These are phyloP conservation scores for Dendrobium catenatum DNA, from an alignment of 106 monocot genomes.

Conservation along the genomic window DNA sequence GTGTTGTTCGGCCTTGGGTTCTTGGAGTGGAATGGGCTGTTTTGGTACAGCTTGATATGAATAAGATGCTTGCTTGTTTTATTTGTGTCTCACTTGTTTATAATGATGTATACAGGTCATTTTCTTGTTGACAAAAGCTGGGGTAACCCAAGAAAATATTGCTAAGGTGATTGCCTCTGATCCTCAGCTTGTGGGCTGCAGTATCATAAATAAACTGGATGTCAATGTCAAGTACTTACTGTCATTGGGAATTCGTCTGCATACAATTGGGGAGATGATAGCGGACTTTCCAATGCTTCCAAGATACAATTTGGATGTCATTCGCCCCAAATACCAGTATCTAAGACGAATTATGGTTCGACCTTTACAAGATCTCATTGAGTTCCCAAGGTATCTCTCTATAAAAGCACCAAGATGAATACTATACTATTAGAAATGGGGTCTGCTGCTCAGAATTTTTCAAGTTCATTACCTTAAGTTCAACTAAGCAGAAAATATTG, in stretches of 20 bases:
- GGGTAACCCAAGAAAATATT: slow-evolving; percentile 61
- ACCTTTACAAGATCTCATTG: slow-evolving; percentile 78
- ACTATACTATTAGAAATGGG: not conserved
- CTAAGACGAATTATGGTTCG: slow-evolving; percentile 82
- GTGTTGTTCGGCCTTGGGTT: no score
- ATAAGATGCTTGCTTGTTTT: not conserved
- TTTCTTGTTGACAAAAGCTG: slow-evolving; percentile 90
- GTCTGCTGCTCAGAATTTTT: not conserved
- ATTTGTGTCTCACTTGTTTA: not conserved
- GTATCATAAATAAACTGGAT: slow-evolving; percentile 74
- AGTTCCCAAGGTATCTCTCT: slow-evolving; percentile 67
- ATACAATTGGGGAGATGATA: slow-evolving; percentile 73
- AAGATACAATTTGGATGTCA: slow-evolving; percentile 68
- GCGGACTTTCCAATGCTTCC: slow-evolving; percentile 95
- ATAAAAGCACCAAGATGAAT: not conserved
- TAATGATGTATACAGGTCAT: slow-evolving; percentile 41
- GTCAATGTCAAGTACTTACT: slow-evolving; percentile 84
- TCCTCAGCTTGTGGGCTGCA: slow-evolving; percentile 85
- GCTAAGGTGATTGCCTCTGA: slow-evolving; percentile 92
- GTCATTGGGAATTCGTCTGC: slow-evolving; percentile 74
- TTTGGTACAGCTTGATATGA: no score
- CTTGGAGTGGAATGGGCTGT: no score
- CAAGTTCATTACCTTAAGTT: not conserved
- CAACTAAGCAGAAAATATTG: not conserved
- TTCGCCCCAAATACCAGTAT: slow-evolving; percentile 86